Conservation (phyloP, 306 rosid species). For the Inga laurina region DNA sequence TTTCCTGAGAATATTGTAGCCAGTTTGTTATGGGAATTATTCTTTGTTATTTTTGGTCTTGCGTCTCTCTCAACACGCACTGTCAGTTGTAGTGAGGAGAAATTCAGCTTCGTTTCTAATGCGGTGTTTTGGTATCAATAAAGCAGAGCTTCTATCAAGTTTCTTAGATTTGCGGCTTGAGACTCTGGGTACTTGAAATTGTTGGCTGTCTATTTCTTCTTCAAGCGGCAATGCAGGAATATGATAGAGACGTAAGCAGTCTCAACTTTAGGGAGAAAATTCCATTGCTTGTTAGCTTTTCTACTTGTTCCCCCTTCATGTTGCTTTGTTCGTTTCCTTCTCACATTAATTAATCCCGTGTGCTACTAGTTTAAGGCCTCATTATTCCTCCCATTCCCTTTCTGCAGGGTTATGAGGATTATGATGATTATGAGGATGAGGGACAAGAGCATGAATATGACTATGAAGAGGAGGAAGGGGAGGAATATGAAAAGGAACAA, state of each 20-base stretch:
- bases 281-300: not conserved
- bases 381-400: not conserved
- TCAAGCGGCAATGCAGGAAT: slow-evolving; percentile 58
- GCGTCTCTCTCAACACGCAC: not conserved
- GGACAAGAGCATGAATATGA: slow-evolving; percentile 50
- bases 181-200: slow-evolving; percentile 21
- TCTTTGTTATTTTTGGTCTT: not conserved
- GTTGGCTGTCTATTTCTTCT: slow-evolving; percentile 22
- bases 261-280: slow-evolving; percentile 2
- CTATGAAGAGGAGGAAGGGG: slow-evolving; percentile 59
- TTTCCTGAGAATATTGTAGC: not conserved
- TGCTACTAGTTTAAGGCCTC: not conserved
- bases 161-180: slow-evolving; percentile 5
- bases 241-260: slow-evolving; percentile 58
- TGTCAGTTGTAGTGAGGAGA: slow-evolving; percentile 33
- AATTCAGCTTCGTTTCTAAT: slow-evolving; percentile 15
- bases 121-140: slow-evolving; percentile 13
- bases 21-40: slow-evolving; percentile 12
- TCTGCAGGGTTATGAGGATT: slow-evolving; percentile 49
- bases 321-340: not conserved
- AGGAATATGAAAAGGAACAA: slow-evolving; percentile 49
- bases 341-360: not conserved
- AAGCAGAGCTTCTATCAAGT: not conserved
- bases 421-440: slow-evolving; percentile 61
- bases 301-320: not conserved